Base-by-base conservation (phyloP, 352 stramenopile species). In the Globisporangium nodosum region DNA sequence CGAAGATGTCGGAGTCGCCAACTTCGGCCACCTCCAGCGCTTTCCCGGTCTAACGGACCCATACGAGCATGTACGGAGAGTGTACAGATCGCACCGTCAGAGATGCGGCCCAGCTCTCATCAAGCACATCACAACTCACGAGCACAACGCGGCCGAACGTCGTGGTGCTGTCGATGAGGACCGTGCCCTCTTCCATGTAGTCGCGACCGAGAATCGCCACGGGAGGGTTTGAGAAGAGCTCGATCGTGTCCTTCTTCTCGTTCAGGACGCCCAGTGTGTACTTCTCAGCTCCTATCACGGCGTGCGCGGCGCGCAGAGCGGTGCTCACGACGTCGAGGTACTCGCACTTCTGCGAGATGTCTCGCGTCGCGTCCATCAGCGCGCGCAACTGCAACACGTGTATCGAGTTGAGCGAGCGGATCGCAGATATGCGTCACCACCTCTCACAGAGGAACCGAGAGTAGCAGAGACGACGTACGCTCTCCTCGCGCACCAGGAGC, bases 131-230 rank as follows among this genome's bases (percentile, higher is more conserved):
- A 1, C 33, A 37, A 50, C 54, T 21, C 68, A 88, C 78, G 70
- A 89, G 45, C 2, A 87, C 69, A 27, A 89, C 79, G n/a, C 78
- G 79, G 4, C 79, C 79, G 52, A 86, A 89, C 11, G 76, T 90
- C 0, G 74, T 87, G 47, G 78, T 73, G 18, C 73, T 81, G 52
- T 87, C 79, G 5, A 87, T 69, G 3, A 78, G 56, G 11, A 81
- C 57, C 18, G 58, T 70, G 37, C 74, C 77, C 68, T 88, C 80
- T 45, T 88, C 78, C 52, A 88, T 74, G 49, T 78, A 78, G 21
- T 66, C 57, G 24, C 82, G 71, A 15, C 76, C 70, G 0, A 69
- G 64, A 11, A 85, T 59, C 1, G 67, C 63, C 21, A 90, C 65
- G 0, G 76, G 76, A 18, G 76, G 73, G 30, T 87, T 90, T 3